Evolutionary conservation across 345 rosid genomes (phyloP).

Genomic region (Nephelium lappaceum): DNA sequence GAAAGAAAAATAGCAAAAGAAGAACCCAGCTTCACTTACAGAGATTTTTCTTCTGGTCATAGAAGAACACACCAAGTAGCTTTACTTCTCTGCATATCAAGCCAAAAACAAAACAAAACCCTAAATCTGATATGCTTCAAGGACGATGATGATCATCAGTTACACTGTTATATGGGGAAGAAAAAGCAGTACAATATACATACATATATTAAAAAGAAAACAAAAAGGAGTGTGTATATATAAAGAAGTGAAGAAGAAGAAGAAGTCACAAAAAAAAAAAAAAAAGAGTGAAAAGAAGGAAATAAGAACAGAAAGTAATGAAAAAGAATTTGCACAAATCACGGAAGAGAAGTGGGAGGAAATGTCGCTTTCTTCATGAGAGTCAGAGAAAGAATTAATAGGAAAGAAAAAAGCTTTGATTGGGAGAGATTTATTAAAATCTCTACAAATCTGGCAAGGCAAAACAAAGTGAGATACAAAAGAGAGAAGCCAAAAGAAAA

Average conservation of each 20-base stretch:
- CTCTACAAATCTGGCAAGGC: constrained; percentile 38
- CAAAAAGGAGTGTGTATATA: background rate
- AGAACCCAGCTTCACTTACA: background rate
- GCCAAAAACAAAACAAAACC: background rate
- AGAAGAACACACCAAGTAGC: background rate
- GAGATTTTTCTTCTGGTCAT: constrained; percentile 3
- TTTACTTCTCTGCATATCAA: background rate
- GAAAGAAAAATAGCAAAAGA: background rate
- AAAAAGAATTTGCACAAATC: constrained; percentile 16
- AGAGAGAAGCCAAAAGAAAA: background rate
- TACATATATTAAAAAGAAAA: background rate
- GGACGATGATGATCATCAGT: constrained; percentile 2
- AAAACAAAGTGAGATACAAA: background rate
- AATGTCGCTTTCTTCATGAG: constrained; percentile 42
- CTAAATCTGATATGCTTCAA: constrained; percentile 18
- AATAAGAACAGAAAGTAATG: background rate
- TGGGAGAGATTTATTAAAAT: constrained; percentile 31
- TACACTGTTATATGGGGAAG: background rate
- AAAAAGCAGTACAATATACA: background rate
- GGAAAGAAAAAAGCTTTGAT: background rate
- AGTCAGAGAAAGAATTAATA: constrained; percentile 33
- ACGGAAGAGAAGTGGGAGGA: constrained; percentile 22
- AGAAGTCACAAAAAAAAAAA: background rate
- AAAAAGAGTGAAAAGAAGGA: background rate
- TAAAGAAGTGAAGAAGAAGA: background rate